phyloP scores from a whole-genome alignment of 2,329 filamentous ascomycete genomes.

The Penicillium sp. region DNA sequence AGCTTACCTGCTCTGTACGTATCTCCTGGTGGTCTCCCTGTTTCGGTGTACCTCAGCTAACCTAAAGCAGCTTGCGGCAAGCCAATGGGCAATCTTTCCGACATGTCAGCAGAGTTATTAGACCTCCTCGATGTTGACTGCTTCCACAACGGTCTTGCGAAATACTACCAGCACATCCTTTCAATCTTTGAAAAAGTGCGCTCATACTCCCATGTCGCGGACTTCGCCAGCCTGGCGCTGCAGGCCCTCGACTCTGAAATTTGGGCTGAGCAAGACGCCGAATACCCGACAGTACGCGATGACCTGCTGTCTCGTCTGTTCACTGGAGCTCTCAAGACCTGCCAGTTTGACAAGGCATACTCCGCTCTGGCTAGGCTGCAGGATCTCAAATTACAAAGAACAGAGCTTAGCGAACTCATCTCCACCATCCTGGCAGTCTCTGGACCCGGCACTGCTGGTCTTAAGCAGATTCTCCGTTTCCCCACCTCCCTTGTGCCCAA shows the following conservation, averaged over 20 bases:
- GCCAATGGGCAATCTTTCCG: constrained; percentile 44
- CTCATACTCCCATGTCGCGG: constrained; percentile 75
- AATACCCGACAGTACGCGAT: constrained; percentile 50
- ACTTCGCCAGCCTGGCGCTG: constrained; percentile 75
- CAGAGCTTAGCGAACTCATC: constrained; percentile 67
- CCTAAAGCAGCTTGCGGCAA: constrained; percentile 41
- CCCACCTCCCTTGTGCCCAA: constrained; percentile 65
- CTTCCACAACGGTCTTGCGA: constrained; percentile 71
- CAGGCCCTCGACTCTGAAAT: constrained; percentile 54
- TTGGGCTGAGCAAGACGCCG: constrained; percentile 33
- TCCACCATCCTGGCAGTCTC: constrained; percentile 44
- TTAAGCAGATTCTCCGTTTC: constrained; percentile 66
- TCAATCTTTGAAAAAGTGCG: constrained; percentile 75
- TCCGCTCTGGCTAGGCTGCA: constrained; percentile 71
- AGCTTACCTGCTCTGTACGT: constrained; percentile 76
- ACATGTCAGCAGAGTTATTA: constrained; percentile 61
- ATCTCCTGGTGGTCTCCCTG: not conserved
- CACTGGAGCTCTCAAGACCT: constrained; percentile 73
- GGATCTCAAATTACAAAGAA: constrained; percentile 68
- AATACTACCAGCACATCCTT: constrained; percentile 84
- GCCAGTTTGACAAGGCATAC: constrained; percentile 79
- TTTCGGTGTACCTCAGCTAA: constrained; percentile 16
- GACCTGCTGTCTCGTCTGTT: constrained; percentile 84
- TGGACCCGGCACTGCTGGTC: constrained; percentile 41
- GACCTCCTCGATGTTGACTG: constrained; percentile 68